Evolutionary conservation across 2,329 filamentous ascomycete species (phyloP), one percentile per base, ranked within the genome.

Genomic region (Drechslerella dactyloides): DNA sequence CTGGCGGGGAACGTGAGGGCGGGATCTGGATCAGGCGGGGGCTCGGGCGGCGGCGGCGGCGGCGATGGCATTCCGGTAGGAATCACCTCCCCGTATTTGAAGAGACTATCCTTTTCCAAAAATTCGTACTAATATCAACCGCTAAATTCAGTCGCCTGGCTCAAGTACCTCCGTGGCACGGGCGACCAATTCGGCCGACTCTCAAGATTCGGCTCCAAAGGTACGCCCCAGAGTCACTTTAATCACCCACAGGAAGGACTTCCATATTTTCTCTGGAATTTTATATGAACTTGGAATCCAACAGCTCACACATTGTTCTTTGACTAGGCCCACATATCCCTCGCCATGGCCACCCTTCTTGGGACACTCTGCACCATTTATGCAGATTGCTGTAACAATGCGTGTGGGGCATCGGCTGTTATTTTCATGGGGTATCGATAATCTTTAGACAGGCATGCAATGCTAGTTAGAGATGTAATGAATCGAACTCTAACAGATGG

Each of bases 1-100:
- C 54, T 50, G 5, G 62, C 55, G n/a, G 68, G 68, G 13, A 52
- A 72, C 52, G 68, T 72, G 46, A 55, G 68, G 30, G 65, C 46
- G 40, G 37, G 42, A 24, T 54, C 54, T n/a, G 59, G 50, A 19
- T 30, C 27, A 1, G 57, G 53, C 19, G 60, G 58, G 19, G 55
- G 55, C 6, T 21, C 27, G 1, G 37, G 63, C 2, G 57, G 65
- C 27, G 57, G 55, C 2, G 64, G 66, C 33, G 42, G 1, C 60
- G 42, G 11, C 50, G 62, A 57, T 35, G 58, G 65, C 30, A 51
- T 72, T 46, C 68, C 68, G n/a, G 68, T 72, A 52, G 40, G 60
- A 60, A 59, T 37, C 19, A 23, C 8, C 27, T 33, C 3, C 27
- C 27, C 27, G n/a, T 33, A 8, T 3, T 33, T 33, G 27, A 33